These are phyloP conservation scores for Dianthus caryophyllus DNA, from an alignment of 148 eudicot genomes.

Conservation along the genomic window DNA sequence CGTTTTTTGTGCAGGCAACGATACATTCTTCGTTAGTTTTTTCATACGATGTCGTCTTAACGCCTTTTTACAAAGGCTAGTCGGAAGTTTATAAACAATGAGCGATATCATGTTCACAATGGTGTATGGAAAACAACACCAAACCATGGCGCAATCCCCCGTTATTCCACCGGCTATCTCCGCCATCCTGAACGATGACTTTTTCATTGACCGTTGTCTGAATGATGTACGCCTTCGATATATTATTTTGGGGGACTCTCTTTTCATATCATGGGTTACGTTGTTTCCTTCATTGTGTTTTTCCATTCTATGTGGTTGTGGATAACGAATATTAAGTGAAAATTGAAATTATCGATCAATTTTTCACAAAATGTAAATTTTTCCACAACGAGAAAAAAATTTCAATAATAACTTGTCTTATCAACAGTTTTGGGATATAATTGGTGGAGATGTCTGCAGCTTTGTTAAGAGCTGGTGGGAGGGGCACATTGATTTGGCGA, in stretches of 20 bases:
- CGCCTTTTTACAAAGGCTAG: slow-evolving; percentile 13
- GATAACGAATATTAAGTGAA: not conserved
- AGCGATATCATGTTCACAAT: slow-evolving; percentile 2
- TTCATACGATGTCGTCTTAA: not conserved
- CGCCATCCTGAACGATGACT: not conserved
- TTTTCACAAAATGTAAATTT: too few relatives aligned
- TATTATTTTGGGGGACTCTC: not conserved
- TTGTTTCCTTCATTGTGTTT: not conserved
- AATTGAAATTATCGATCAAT: not conserved
- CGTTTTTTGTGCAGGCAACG: not conserved
- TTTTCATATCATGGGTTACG: not conserved
- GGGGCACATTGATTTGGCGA: too few relatives aligned
- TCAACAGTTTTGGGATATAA: too few relatives aligned
- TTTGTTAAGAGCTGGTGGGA: too few relatives aligned
- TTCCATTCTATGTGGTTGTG: not conserved
- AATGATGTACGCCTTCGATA: not conserved
- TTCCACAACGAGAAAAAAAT: too few relatives aligned
- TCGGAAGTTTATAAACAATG: slow-evolving; percentile 13
- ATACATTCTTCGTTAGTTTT: slow-evolving; percentile 2
- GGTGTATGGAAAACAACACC: slow-evolving; percentile 22
- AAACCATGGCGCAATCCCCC: slow-evolving; percentile 18
- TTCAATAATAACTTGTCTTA: too few relatives aligned
- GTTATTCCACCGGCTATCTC: slow-evolving; percentile 21
- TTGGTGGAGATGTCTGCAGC: too few relatives aligned
- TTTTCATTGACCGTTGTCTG: not conserved